phyloP scores from a whole-genome alignment of 257 asterid genomes.

The Lithospermum erythrorhizon region DNA sequence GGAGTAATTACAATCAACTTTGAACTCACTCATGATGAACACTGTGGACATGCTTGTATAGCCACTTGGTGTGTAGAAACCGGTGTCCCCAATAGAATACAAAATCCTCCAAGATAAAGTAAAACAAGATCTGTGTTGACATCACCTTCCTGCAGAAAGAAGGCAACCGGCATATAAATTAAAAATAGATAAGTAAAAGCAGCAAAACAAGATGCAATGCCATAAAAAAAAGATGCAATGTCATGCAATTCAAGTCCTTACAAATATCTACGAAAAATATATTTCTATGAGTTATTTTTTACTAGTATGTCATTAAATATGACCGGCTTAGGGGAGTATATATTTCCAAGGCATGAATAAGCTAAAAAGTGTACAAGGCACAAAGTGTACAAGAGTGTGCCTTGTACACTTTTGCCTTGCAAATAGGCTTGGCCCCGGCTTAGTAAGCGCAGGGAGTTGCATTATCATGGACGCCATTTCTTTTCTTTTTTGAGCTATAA shows the following conservation, averaged over 20 bases:
- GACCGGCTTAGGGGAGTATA: no score
- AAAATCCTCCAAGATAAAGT: constrained; percentile 89
- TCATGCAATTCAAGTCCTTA: not conserved
- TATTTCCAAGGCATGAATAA: no score
- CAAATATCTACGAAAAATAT: not conserved
- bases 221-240: not conserved
- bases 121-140: constrained; percentile 73
- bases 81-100: constrained; percentile 98
- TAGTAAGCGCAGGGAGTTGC: no score
- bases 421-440: no score
- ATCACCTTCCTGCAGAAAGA: constrained; percentile 73
- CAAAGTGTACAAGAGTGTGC: no score
- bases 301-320: no score
- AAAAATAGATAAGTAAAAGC: constrained; percentile 3
- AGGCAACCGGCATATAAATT: constrained; percentile 11
- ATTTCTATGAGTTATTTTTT: no score
- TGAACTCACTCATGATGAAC: constrained; percentile 94
- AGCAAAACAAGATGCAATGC: not conserved
- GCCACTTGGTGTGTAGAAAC: constrained; percentile 95
- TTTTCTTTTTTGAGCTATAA: no score
- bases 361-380: no score
- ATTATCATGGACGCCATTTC: no score
- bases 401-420: no score
- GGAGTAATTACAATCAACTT: constrained; percentile 8
- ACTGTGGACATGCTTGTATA: constrained; percentile 95